Evolutionary conservation across 2,329 filamentous ascomycete genomes (phyloP).

Genomic region (Chaetomiaceae sp.): DNA sequence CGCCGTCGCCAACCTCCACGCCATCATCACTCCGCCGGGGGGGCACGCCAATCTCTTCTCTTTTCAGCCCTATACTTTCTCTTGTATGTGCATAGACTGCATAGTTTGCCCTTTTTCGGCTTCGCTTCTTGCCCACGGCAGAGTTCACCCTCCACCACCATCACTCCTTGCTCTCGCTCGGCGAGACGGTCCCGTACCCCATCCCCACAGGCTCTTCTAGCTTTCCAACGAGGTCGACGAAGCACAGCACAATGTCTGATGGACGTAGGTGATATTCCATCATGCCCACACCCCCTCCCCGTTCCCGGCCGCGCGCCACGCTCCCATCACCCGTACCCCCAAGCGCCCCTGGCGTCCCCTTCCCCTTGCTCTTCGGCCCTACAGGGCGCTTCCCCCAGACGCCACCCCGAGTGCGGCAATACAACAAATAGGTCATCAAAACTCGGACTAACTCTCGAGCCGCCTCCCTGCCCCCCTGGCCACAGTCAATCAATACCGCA

Average conservation of each 20-base stretch:
- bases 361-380: neutral
- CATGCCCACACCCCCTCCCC: constrained; percentile 4
- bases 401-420: constrained; percentile 1
- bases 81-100: constrained; percentile 19
- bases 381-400: neutral
- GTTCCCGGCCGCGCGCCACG: too few species aligned
- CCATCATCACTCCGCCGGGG: constrained; percentile 15
- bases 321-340: constrained; percentile 3
- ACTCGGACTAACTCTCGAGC: constrained; percentile 6
- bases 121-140: constrained; percentile 7
- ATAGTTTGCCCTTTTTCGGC: constrained; percentile 6
- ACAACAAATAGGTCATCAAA: too few species aligned
- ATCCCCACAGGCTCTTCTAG: neutral
- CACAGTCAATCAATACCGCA: constrained; percentile 55
- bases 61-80: constrained; percentile 21
- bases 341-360: neutral
- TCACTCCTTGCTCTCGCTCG: neutral
- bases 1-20: constrained; percentile 13
- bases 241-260: constrained; percentile 20
- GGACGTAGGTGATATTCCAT: constrained; percentile 21
- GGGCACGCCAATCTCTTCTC: constrained; percentile 22
- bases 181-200: neutral
- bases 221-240: neutral
- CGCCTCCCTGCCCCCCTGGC: neutral
- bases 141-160: neutral